phyloP scores from a whole-genome alignment of 2,329 filamentous ascomycete genomes.

The Hirsutella thompsonii region DNA sequence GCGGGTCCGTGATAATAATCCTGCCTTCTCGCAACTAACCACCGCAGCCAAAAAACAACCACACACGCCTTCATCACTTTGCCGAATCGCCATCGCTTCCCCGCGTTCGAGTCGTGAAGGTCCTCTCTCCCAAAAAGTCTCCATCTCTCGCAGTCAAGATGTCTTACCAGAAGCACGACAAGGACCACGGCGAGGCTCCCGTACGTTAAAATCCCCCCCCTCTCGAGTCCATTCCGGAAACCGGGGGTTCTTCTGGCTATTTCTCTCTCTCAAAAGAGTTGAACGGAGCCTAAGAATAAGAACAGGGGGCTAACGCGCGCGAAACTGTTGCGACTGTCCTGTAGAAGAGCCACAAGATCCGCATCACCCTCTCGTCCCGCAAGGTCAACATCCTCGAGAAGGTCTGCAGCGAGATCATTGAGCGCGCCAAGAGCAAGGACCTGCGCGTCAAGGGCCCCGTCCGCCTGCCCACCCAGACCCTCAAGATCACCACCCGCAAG shows the following conservation, averaged over 20 bases:
- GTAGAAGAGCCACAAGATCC: constrained; percentile 92
- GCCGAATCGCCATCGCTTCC: constrained; percentile 45
- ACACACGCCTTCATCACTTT: constrained; percentile 76
- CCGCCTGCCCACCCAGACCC: constrained; percentile 91
- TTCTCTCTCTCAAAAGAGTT: no score
- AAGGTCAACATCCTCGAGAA: constrained; percentile 96
- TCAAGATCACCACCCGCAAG: constrained; percentile 97
- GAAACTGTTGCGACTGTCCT: no score
- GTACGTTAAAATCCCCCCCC: constrained; percentile 39
- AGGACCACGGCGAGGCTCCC: constrained; percentile 82
- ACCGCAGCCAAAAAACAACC: no score
- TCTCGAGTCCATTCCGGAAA: not conserved
- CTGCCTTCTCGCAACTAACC: not conserved
- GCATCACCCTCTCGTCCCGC: constrained; percentile 91
- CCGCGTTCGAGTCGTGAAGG: constrained; percentile 74
- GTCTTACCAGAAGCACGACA: constrained; percentile 93
- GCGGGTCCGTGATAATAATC: no score
- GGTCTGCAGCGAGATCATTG: constrained; percentile 95
- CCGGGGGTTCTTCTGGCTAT: no score
- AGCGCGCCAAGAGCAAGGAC: constrained; percentile 97
- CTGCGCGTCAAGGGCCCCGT: constrained; percentile 97
- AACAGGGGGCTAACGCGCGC: not conserved
- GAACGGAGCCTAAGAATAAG: not conserved
- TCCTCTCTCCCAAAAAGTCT: not conserved
- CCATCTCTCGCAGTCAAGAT: constrained; percentile 39